phyloP scores from a whole-genome alignment of 164 flowering plant species.

The Saururus chinensis region DNA sequence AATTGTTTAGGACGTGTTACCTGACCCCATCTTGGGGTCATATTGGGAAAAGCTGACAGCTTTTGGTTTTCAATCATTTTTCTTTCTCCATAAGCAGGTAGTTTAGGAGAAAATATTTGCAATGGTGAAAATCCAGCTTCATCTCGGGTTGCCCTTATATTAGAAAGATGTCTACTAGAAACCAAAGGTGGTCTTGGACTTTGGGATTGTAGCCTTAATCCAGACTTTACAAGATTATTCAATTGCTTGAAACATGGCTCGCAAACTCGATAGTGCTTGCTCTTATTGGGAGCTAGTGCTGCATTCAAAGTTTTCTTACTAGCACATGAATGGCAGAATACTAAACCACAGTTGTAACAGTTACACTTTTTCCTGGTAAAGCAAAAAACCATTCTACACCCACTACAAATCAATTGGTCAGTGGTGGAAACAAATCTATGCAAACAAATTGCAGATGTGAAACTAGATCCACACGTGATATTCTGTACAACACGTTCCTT shows the following conservation, averaged over 20 bases:
- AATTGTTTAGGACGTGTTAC: constrained; percentile 35
- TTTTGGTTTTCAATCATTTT: constrained; percentile 11
- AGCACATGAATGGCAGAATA: constrained; percentile 50
- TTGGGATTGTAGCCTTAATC: constrained; percentile 11
- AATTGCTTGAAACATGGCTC: constrained; percentile 40
- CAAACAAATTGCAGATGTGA: constrained; percentile 49
- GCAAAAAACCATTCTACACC: constrained; percentile 44
- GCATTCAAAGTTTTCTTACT: constrained; percentile 45
- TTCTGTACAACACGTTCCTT: constrained; percentile 42
- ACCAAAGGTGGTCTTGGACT: constrained; percentile 19
- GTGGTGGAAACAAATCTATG: constrained; percentile 40
- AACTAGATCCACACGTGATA: constrained; percentile 48
- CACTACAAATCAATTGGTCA: constrained; percentile 48
- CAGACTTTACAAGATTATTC: constrained; percentile 11
- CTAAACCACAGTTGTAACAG: constrained; percentile 61
- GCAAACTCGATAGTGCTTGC: constrained; percentile 52
- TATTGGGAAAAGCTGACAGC: constrained; percentile 15
- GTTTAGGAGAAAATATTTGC: constrained; percentile 14
- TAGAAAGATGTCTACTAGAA: constrained; percentile 8
- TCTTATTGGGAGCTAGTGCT: constrained; percentile 42
- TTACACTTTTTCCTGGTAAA: constrained; percentile 55
- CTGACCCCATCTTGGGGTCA: constrained; percentile 44
- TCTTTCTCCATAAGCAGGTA: constrained; percentile 12
- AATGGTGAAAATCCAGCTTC: constrained; percentile 11
- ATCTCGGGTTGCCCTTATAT: constrained; percentile 14